Percentiles rank a stretch among this genome's conserved stretches.
These are phyloP conservation scores for Apiosordaria backusii DNA, from an alignment of 495 filamentous ascomycete species.

Conservation along the genomic window DNA sequence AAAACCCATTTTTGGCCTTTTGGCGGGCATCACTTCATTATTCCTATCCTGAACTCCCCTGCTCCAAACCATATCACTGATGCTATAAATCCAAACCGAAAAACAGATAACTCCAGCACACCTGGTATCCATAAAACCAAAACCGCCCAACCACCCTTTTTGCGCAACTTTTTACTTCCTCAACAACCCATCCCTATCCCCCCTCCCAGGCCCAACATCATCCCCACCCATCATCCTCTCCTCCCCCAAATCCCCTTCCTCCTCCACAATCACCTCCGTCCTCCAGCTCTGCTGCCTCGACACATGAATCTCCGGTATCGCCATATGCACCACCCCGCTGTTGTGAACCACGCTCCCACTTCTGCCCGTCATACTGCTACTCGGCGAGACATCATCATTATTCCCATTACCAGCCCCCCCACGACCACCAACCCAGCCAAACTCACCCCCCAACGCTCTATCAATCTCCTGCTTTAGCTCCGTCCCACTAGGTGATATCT, in stretches of 20 bases:
- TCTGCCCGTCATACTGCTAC: slow-evolving; percentile 26
- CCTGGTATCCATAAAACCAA: not conserved
- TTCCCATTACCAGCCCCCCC: not conserved
- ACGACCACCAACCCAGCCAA: slow-evolving; percentile 35
- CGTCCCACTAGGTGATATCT: not conserved
- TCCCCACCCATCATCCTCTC: slow-evolving; percentile 14
- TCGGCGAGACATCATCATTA: slow-evolving; percentile 11
- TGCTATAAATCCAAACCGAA: too few relatives aligned
- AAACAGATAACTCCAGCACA: not conserved
- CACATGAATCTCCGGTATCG: slow-evolving; percentile 7
- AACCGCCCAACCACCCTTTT: not conserved
- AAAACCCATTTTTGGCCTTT: not conserved
- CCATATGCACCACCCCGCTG: not conserved
- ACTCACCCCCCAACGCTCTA: slow-evolving; percentile 36
- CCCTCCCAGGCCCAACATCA: slow-evolving; percentile 1
- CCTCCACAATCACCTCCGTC: slow-evolving; percentile 20
- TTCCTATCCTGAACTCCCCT: not conserved
- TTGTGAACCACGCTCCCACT: slow-evolving; percentile 17
- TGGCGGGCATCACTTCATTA: not conserved
- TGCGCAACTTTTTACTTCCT: too few relatives aligned
- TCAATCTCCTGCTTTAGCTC: slow-evolving; percentile 32
- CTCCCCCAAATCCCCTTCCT: slow-evolving; percentile 13
- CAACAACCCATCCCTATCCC: slow-evolving; percentile 20
- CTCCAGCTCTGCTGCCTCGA: slow-evolving; percentile 24
- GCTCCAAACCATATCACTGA: too few relatives aligned